phyloP scores from a whole-genome alignment of 1,284 basidiomycete genomes.

The Fistulinella cinereoalba region DNA sequence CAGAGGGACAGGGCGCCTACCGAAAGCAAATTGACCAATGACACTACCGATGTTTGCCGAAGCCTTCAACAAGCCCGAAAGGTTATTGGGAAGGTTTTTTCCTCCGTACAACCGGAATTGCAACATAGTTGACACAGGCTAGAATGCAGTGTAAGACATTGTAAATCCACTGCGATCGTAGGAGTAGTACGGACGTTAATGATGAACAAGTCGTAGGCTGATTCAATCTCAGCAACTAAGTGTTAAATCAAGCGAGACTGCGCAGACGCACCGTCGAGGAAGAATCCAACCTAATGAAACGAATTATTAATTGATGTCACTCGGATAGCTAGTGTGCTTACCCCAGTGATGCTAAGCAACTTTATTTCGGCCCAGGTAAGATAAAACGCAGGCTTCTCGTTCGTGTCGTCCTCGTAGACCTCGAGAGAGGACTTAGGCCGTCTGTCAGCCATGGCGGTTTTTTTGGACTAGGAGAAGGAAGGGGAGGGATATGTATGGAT shows the following conservation, averaged over 20 bases:
- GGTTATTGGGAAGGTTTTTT: slow-evolving; percentile 48
- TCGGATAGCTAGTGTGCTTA: too few species aligned
- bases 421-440: slow-evolving; percentile 32
- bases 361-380: slow-evolving; percentile 52
- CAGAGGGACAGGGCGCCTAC: slow-evolving; percentile 21
- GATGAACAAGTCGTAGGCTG: slow-evolving; percentile 75
- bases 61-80: slow-evolving; percentile 67
- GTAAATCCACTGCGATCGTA: neutral
- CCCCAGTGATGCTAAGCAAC: slow-evolving; percentile 58
- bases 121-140: slow-evolving; percentile 75
- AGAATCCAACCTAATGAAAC: slow-evolving; percentile 56
- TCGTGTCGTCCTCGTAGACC: slow-evolving; percentile 45
- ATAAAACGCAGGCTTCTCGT: slow-evolving; percentile 43
- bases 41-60: slow-evolving; percentile 72
- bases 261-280: slow-evolving; percentile 55
- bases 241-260: neutral
- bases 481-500: neutral
- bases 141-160: neutral
- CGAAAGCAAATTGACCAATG: slow-evolving; percentile 73
- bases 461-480: neutral
- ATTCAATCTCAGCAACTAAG: neutral
- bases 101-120: slow-evolving; percentile 69
- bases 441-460: slow-evolving; percentile 13
- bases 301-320: slow-evolving; percentile 8
- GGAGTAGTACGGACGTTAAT: slow-evolving; percentile 54